Evolutionary conservation across 129 eudicot species (phyloP).

Genomic region (Smallanthus sonchifolius): DNA sequence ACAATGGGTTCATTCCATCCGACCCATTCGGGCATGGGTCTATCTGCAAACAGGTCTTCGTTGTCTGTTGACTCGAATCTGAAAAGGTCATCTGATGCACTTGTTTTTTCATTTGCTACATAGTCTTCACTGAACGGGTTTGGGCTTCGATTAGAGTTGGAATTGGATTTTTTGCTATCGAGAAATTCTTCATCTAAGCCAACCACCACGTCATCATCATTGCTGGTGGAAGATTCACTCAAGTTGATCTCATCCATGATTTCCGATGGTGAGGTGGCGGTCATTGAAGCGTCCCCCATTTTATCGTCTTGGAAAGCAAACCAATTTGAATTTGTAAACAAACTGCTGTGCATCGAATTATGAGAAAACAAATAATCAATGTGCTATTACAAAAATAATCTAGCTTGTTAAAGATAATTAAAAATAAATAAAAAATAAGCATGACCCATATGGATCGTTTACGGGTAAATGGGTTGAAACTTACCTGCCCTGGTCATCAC

Average conservation of each 20-base stretch:
- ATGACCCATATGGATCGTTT: neutral
- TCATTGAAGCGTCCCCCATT: conserved; percentile 42
- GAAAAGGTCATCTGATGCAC: conserved; percentile 5
- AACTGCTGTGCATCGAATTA: conserved; percentile 34
- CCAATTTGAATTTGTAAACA: conserved; percentile 98
- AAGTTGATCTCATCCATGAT: conserved; percentile 11
- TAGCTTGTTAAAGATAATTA: neutral
- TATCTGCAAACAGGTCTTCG: conserved; percentile 64
- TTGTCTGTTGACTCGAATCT: conserved; percentile 10
- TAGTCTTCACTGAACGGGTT: conserved; percentile 18
- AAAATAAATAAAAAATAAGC: neutral
- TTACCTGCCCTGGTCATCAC: conserved; percentile 94
- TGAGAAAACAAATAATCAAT: neutral
- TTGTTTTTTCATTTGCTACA: conserved; percentile 8
- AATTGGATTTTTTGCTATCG: conserved; percentile 21
- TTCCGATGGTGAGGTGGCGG: conserved; percentile 36
- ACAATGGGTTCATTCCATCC: conserved; percentile 53
- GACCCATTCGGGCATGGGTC: conserved; percentile 77
- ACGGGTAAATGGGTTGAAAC: neutral
- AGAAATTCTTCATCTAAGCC: conserved; percentile 71
- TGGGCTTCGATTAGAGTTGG: conserved; percentile 22
- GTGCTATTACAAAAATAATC: neutral
- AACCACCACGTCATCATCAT: conserved; percentile 86
- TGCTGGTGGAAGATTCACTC: conserved; percentile 30
- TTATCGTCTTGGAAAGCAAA: conserved; percentile 82